These are phyloP conservation scores for Diaporthe sp. DNA, from an alignment of 2,329 filamentous ascomycete species.

Conservation along the genomic window DNA sequence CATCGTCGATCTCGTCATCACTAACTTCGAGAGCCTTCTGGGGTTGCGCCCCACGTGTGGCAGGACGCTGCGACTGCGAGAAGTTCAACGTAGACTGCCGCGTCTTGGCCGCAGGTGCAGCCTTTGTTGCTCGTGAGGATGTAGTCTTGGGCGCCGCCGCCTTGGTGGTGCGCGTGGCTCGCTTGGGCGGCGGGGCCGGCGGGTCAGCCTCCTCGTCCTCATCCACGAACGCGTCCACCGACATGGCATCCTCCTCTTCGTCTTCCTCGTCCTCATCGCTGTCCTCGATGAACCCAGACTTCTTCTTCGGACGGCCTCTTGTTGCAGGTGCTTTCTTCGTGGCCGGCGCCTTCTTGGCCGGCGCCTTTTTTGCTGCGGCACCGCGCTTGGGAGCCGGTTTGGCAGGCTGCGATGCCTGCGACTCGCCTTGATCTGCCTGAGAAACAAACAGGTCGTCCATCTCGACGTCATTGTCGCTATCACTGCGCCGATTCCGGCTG, in stretches of 20 bases:
- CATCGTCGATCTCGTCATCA: conserved; percentile 75
- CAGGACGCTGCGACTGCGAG: conserved; percentile 52
- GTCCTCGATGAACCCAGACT: conserved; percentile 52
- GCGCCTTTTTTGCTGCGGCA: conserved; percentile 46
- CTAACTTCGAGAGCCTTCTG: conserved; percentile 69
- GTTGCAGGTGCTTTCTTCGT: conserved; percentile 59
- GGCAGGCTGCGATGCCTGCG: conserved; percentile 59
- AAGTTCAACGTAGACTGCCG: conserved; percentile 63
- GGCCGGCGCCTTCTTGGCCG: conserved; percentile 52
- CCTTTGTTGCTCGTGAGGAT: conserved; percentile 48
- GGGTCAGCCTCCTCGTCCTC: conserved; percentile 52
- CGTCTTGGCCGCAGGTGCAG: conserved; percentile 47
- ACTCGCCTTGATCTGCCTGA: conserved; percentile 56
- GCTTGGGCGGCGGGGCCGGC: conserved; percentile 54
- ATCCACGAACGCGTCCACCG: conserved; percentile 50
- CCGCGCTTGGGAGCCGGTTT: conserved; percentile 46
- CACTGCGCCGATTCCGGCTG: conserved; percentile 53
- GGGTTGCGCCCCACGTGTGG: conserved; percentile 53
- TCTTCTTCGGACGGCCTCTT: conserved; percentile 59
- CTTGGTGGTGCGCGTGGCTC: conserved; percentile 42
- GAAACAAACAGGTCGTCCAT: conserved; percentile 53
- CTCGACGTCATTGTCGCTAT: conserved; percentile 63
- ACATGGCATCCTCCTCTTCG: conserved; percentile 32
- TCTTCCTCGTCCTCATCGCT: conserved; percentile 55
- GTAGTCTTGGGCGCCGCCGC: conserved; percentile 41